Percentiles rank a stretch among this genome's conserved stretches.
These are phyloP conservation scores for Geranomyces michiganensis DNA, from an alignment of 192 early-diverging fungal genomes.

Conservation along the genomic window DNA sequence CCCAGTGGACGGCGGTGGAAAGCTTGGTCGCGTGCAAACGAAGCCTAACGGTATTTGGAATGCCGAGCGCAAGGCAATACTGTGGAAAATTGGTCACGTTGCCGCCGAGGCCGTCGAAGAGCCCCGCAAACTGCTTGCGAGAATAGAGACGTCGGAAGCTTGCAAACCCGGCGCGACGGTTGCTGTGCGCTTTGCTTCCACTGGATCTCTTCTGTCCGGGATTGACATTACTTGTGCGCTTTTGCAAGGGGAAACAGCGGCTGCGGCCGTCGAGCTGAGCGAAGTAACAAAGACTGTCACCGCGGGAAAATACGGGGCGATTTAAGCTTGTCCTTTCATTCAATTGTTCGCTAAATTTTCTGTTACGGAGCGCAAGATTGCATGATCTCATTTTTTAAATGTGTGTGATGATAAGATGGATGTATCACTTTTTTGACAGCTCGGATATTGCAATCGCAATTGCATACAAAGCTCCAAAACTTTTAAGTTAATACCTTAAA, in stretches of 20 bases:
- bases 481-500: too few relatives aligned
- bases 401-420: too few relatives aligned
- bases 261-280: neutral
- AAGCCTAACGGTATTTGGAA: constrained; percentile 47
- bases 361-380: too few relatives aligned
- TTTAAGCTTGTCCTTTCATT: neutral
- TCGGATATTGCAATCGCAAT: too few relatives aligned
- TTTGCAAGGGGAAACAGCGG: neutral
- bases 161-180: constrained; percentile 27
- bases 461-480: too few relatives aligned
- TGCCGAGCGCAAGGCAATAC: constrained; percentile 37
- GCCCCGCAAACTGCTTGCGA: constrained; percentile 40
- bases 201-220: constrained; percentile 4
- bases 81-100: constrained; percentile 47
- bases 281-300: neutral
- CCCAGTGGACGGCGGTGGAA: constrained; percentile 27
- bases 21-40: constrained; percentile 37
- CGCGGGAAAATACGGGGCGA: neutral
- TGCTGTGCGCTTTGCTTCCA: constrained; percentile 34
- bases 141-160: constrained; percentile 34
- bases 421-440: too few relatives aligned
- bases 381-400: too few relatives aligned
- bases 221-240: neutral
- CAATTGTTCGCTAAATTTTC: too few relatives aligned
- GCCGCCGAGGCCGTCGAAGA: constrained; percentile 1